Evolutionary conservation across 1,139 yeast genomes (phyloP).

Genomic region (Suhomyces terraborum): DNA sequence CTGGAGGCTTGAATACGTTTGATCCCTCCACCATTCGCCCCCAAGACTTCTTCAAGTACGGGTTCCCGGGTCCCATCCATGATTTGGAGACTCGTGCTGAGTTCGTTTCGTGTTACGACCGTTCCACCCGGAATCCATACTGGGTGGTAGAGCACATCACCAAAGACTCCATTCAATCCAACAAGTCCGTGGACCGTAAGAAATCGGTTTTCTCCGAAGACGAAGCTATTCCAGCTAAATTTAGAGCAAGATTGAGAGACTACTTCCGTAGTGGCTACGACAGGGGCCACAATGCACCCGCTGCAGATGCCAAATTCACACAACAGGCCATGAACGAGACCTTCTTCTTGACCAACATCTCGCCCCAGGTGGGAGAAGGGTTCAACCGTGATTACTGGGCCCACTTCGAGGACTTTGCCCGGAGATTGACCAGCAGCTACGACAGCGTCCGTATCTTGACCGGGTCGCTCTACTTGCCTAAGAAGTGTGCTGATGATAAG

Average conservation of each 20-base stretch:
- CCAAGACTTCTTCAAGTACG: constrained; percentile 77
- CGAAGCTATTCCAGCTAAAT: constrained; percentile 73
- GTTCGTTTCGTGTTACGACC: constrained; percentile 82
- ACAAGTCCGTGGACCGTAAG: constrained; percentile 67
- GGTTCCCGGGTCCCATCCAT: constrained; percentile 93
- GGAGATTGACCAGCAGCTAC: constrained; percentile 70
- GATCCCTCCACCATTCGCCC: constrained; percentile 56
- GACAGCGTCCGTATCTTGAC: constrained; percentile 82
- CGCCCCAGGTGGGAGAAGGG: constrained; percentile 98
- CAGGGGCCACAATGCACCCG: constrained; percentile 97
- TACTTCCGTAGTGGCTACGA: constrained; percentile 95
- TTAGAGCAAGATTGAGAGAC: constrained; percentile 76
- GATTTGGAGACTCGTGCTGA: constrained; percentile 75
- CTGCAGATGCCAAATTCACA: constrained; percentile 91
- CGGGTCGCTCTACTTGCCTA: constrained; percentile 91
- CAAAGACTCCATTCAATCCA: constrained; percentile 57
- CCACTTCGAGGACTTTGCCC: constrained; percentile 85
- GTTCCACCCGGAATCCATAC: constrained; percentile 82
- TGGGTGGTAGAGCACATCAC: constrained; percentile 93
- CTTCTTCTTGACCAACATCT: constrained; percentile 81
- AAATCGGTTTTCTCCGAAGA: constrained; percentile 86
- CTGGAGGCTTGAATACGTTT: constrained; percentile 20
- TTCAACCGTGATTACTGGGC: constrained; percentile 98
- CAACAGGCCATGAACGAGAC: constrained; percentile 96
- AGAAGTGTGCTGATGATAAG: constrained; percentile 71